Percentiles rank a stretch among this genome's conserved stretches.
Evolutionary conservation across 495 filamentous ascomycete species (phyloP).

Genomic region (Xylaria venustula): DNA sequence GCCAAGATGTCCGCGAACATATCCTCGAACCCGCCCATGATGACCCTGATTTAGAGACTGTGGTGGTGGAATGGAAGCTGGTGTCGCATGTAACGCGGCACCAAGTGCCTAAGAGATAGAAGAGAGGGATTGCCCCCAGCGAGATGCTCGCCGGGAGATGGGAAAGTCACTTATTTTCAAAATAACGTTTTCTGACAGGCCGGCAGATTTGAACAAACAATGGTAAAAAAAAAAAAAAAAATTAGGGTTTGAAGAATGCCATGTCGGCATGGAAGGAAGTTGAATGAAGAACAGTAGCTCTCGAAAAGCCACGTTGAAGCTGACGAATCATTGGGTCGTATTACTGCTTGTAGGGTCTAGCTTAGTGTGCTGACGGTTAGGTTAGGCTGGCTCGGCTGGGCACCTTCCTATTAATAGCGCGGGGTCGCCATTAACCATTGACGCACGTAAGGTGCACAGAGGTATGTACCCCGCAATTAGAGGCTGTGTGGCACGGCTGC

Average conservation of each 20-base stretch:
- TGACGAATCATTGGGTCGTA: conserved; percentile 6
- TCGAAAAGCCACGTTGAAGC: conserved; percentile 14
- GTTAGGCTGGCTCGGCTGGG: too few species aligned
- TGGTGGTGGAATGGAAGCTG: background rate
- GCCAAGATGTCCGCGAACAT: background rate
- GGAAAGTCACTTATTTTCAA: background rate
- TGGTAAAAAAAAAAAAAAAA: background rate
- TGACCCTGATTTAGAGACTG: background rate
- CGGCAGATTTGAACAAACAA: background rate
- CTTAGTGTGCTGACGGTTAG: too few species aligned
- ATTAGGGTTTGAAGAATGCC: background rate
- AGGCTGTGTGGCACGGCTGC: too few species aligned
- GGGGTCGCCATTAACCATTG: too few species aligned
- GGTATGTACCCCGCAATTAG: too few species aligned
- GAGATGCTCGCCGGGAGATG: conserved; percentile 11
- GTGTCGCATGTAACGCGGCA: background rate
- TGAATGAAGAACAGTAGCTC: background rate
- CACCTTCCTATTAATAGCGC: too few species aligned
- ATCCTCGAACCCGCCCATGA: background rate
- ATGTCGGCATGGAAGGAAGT: too few species aligned
- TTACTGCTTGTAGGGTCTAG: background rate
- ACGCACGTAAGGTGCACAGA: too few species aligned
- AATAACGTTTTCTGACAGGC: background rate
- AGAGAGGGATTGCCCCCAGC: conserved; percentile 10
- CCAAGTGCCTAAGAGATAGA: background rate